Conservation (phyloP, 495 filamentous ascomycete species). For the Trichocladium antarcticum region DNA sequence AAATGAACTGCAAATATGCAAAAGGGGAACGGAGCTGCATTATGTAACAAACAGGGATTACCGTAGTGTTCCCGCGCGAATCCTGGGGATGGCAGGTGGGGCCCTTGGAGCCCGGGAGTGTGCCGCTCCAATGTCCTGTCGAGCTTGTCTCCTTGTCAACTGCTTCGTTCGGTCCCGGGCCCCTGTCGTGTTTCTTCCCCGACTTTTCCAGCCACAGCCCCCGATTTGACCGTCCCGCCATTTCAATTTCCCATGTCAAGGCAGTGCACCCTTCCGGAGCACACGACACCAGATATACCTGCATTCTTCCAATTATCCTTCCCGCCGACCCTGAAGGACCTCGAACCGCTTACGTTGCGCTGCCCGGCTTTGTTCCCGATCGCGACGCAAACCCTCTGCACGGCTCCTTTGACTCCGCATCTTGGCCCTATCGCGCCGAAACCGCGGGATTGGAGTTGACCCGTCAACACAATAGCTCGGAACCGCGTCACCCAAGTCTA, state of each 20-base stretch:
- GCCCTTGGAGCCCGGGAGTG: neutral
- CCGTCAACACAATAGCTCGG: neutral
- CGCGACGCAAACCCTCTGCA: constrained; percentile 1
- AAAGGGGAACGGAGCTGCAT: too few species aligned
- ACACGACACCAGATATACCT: constrained; percentile 17
- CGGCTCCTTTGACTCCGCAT: constrained; percentile 2
- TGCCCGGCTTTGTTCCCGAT: neutral
- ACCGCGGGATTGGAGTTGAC: constrained; percentile 9
- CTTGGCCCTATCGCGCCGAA: constrained; percentile 9
- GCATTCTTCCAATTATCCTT: constrained; percentile 23
- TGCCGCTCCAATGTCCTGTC: neutral
- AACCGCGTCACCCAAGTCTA: constrained; percentile 10
- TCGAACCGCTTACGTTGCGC: constrained; percentile 2
- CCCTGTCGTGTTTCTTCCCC: constrained; percentile 3
- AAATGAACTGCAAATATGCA: too few species aligned
- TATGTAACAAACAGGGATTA: neutral
- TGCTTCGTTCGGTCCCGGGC: neutral
- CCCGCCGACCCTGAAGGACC: neutral
- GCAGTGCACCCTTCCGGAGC: constrained; percentile 11
- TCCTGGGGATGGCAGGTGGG: neutral
- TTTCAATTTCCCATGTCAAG: constrained; percentile 16
- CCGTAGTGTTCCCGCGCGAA: neutral
- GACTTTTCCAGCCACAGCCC: constrained; percentile 26
- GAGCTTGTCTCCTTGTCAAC: neutral
- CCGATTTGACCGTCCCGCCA: constrained; percentile 15